A percentile compares a stretch with the other conserved stretches of the same genome.
Evolutionary conservation across 2,329 filamentous ascomycete species (phyloP).

Genomic region (Claviceps humidiphila): DNA sequence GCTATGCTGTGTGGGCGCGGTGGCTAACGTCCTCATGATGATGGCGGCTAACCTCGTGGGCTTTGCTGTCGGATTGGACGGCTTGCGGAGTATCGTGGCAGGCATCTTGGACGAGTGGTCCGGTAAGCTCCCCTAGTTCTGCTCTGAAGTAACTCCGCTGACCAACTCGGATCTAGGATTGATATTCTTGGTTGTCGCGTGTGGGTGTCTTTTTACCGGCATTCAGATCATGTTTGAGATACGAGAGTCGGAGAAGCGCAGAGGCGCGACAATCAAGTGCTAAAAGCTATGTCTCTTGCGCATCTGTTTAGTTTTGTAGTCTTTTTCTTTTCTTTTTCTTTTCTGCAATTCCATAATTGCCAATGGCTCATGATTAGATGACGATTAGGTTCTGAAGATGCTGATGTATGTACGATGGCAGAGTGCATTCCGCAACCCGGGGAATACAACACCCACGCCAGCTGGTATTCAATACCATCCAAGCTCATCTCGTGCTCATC

Average conservation of each 20-base stretch:
- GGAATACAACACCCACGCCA: too few relatives aligned
- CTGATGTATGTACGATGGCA: too few relatives aligned
- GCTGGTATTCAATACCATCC: too few relatives aligned
- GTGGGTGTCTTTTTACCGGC: slow-evolving; percentile 65
- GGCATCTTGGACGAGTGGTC: slow-evolving; percentile 66
- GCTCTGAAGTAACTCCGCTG: too few relatives aligned
- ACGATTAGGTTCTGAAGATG: too few relatives aligned
- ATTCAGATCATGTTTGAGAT: slow-evolving; percentile 96
- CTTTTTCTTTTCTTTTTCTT: too few relatives aligned
- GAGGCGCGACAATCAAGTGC: slow-evolving; percentile 74
- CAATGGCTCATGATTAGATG: too few relatives aligned
- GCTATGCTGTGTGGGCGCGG: slow-evolving; percentile 66
- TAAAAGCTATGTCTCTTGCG: background rate
- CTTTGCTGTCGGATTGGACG: slow-evolving; percentile 85
- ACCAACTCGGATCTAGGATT: slow-evolving; percentile 38
- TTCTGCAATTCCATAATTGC: too few relatives aligned
- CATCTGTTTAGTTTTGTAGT: background rate
- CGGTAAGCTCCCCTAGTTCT: slow-evolving; percentile 27
- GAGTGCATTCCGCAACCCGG: too few relatives aligned
- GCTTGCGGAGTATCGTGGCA: slow-evolving; percentile 60
- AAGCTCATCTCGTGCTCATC: slow-evolving; percentile 7
- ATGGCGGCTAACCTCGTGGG: slow-evolving; percentile 90
- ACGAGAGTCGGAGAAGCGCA: slow-evolving; percentile 68
- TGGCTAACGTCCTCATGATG: slow-evolving; percentile 85
- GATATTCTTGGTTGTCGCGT: slow-evolving; percentile 59